Evolutionary conservation across 768 basidiomycete genomes (phyloP).

Genomic region (Collybiopsis confluens): DNA sequence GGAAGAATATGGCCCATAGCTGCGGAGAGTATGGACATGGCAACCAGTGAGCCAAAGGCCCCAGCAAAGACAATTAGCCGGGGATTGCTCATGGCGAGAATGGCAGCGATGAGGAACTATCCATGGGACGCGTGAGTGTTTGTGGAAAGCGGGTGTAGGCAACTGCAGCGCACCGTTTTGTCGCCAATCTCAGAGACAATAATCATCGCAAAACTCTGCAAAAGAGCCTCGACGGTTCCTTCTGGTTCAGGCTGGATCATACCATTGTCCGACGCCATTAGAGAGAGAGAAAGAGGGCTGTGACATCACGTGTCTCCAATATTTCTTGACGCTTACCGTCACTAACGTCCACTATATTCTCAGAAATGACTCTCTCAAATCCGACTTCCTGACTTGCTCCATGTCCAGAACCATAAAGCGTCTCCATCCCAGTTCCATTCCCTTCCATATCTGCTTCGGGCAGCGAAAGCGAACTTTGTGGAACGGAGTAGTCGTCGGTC

Average conservation of each 20-base stretch:
- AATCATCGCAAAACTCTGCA: conserved; percentile 82
- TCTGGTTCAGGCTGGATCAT: conserved; percentile 14
- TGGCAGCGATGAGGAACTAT: conserved; percentile 77
- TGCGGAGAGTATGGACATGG: conserved; percentile 94
- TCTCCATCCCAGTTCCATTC: too few relatives aligned
- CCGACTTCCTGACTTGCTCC: too few relatives aligned
- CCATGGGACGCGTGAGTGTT: too few relatives aligned
- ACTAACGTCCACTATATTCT: too few relatives aligned
- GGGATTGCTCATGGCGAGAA: conserved; percentile 89
- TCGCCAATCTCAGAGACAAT: conserved; percentile 93
- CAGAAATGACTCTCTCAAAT: too few relatives aligned
- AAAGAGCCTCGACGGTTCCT: too few relatives aligned
- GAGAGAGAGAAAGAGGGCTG: background rate
- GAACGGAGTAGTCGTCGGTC: too few relatives aligned
- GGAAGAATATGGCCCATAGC: conserved; percentile 91
- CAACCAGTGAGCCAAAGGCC: conserved; percentile 78
- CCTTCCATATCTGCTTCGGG: too few relatives aligned
- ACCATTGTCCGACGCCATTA: background rate
- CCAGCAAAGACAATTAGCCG: conserved; percentile 83
- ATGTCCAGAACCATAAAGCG: too few relatives aligned
- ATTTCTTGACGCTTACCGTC: too few relatives aligned
- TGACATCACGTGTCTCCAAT: too few relatives aligned
- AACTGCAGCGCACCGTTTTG: conserved; percentile 82
- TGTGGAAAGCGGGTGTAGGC: conserved; percentile 51
- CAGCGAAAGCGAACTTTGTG: too few relatives aligned